These are phyloP conservation scores for Clavariopsis aquatica DNA, from an alignment of 495 filamentous ascomycete species.

Conservation along the genomic window DNA sequence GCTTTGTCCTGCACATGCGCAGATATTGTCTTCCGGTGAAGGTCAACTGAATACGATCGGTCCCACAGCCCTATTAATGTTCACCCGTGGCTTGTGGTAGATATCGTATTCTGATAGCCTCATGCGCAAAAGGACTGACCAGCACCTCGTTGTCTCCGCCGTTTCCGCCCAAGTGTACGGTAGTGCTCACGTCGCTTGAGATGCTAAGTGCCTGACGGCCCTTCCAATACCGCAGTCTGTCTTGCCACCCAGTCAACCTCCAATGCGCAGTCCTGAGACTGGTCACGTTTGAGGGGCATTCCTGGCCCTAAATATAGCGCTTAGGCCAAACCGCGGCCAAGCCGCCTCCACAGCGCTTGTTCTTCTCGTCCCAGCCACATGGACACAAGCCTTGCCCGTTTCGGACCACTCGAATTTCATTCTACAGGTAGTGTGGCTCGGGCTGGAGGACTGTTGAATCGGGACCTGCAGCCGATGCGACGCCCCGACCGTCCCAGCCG, in stretches of 20 bases:
- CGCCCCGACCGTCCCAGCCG: background rate
- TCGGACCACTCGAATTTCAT: background rate
- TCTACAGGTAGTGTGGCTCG: background rate
- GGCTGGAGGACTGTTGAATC: background rate
- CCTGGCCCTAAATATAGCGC: background rate
- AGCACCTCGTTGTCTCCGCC: background rate
- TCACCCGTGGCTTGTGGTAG: too few relatives aligned
- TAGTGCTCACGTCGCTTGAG: background rate
- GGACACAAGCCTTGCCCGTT: background rate
- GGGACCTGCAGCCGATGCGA: background rate
- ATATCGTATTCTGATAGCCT: too few relatives aligned
- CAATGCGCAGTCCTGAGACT: background rate
- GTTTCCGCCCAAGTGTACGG: background rate
- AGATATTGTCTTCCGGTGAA: too few relatives aligned
- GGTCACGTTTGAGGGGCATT: constrained; percentile 14
- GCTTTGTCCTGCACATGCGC: too few relatives aligned
- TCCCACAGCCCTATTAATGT: too few relatives aligned
- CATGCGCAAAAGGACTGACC: too few relatives aligned
- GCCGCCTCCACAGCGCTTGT: background rate
- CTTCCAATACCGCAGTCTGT: background rate
- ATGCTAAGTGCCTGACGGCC: background rate
- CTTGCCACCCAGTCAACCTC: background rate
- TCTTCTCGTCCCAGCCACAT: background rate
- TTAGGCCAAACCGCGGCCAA: constrained; percentile 3
- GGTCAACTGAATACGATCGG: too few relatives aligned